Evolutionary conservation across 2,329 filamentous ascomycete species (phyloP).

Genomic region (Lecanoromycetidae sp.): DNA sequence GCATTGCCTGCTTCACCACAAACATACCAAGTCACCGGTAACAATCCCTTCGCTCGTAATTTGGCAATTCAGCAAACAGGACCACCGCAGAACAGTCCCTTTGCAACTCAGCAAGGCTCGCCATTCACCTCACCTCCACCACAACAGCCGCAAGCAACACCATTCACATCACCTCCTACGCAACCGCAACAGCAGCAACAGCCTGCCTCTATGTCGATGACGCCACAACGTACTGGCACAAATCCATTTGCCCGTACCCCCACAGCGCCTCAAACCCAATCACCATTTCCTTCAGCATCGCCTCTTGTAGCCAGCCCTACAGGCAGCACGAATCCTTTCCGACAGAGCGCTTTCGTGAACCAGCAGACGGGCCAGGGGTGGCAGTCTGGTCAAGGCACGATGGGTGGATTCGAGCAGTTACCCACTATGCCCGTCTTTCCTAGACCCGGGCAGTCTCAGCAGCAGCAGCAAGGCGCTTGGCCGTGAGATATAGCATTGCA

Average conservation of each 20-base stretch:
- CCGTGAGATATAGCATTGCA: slow-evolving; percentile 8
- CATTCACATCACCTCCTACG: slow-evolving; percentile 22
- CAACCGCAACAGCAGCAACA: slow-evolving; percentile 27
- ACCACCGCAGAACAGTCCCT: slow-evolving; percentile 1
- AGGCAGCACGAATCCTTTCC: slow-evolving; percentile 87
- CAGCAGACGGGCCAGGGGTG: slow-evolving; percentile 79
- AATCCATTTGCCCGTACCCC: slow-evolving; percentile 57
- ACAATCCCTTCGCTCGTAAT: slow-evolving; percentile 76
- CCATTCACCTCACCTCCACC: slow-evolving; percentile 27
- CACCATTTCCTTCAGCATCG: slow-evolving; percentile 23
- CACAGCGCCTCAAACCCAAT: slow-evolving; percentile 27
- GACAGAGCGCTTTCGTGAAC: slow-evolving; percentile 81
- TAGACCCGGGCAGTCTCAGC: slow-evolving; percentile 44
- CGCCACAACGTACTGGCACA: slow-evolving; percentile 53
- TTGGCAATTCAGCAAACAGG: slow-evolving; percentile 17
- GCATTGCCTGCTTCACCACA: slow-evolving; percentile 35
- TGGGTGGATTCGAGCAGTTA: slow-evolving; percentile 67
- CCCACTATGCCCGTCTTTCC: slow-evolving; percentile 78
- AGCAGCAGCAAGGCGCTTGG: slow-evolving; percentile 17
- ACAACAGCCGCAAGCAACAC: slow-evolving; percentile 20
- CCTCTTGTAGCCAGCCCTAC: slow-evolving; percentile 63
- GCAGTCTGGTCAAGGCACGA: slow-evolving; percentile 70
- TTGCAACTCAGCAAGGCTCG: slow-evolving; percentile 16
- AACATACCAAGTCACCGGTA: slow-evolving; percentile 57
- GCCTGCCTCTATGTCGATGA: slow-evolving; percentile 32